Evolutionary conservation across 2,329 filamentous ascomycete species (phyloP).

Genomic region (Nothophaeocryptopus gaeumannii): DNA sequence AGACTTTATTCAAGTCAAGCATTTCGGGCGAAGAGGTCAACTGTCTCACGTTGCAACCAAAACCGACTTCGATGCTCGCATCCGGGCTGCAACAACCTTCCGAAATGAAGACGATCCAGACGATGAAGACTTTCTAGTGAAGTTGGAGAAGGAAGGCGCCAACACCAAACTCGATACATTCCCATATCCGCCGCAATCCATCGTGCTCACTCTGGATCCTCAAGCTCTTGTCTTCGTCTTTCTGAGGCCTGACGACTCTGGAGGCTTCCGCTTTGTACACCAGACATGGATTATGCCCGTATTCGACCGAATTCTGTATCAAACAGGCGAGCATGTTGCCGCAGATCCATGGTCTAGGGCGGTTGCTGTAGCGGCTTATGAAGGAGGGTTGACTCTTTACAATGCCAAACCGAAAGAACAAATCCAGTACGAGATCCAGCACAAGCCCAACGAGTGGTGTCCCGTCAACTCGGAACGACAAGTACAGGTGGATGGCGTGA

Average conservation of each 20-base stretch:
- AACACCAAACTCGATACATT: slow-evolving; percentile 2
- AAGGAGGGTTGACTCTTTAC: slow-evolving; percentile 69
- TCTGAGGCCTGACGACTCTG: slow-evolving; percentile 48
- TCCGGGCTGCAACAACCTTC: slow-evolving; percentile 75
- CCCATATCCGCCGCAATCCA: slow-evolving; percentile 68
- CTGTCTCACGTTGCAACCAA: slow-evolving; percentile 75
- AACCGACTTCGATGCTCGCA: slow-evolving; percentile 72
- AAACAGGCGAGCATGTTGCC: slow-evolving; percentile 65
- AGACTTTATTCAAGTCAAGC: slow-evolving; percentile 74
- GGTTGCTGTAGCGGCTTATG: slow-evolving; percentile 67
- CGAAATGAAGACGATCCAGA: slow-evolving; percentile 43
- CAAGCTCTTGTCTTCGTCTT: slow-evolving; percentile 76
- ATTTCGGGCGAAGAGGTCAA: slow-evolving; percentile 59
- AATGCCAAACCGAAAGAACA: slow-evolving; percentile 59
- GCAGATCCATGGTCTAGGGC: slow-evolving; percentile 69
- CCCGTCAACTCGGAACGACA: slow-evolving; percentile 58
- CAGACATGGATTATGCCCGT: slow-evolving; percentile 59
- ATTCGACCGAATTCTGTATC: slow-evolving; percentile 49
- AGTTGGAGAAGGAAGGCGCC: slow-evolving; percentile 26
- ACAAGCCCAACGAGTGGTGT: slow-evolving; percentile 45
- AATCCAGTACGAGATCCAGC: slow-evolving; percentile 52
- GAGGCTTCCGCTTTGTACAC: slow-evolving; percentile 59
- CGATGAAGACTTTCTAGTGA: slow-evolving; percentile 36
- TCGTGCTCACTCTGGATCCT: slow-evolving; percentile 69
- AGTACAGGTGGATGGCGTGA: slow-evolving; percentile 61